Percentiles rank a stretch among this genome's conserved stretches.
These are phyloP conservation scores for Pseudonectria buxi DNA, from an alignment of 2,329 filamentous ascomycete species.

Conservation along the genomic window DNA sequence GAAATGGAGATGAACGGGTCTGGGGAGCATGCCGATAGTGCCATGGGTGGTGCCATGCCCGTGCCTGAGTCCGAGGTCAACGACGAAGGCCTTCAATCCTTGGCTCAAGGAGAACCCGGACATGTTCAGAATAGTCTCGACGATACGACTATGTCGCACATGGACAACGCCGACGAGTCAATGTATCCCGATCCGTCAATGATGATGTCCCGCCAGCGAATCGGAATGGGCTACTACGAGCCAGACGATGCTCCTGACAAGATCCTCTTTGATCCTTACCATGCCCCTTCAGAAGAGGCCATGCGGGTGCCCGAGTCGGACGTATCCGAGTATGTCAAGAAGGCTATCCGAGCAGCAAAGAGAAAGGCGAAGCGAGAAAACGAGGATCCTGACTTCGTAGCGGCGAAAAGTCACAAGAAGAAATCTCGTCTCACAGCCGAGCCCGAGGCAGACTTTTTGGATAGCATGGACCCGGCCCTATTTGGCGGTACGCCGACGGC, in stretches of 20 bases:
- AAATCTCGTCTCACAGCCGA: constrained; percentile 26
- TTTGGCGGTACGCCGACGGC: constrained; percentile 24
- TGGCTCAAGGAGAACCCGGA: constrained; percentile 6
- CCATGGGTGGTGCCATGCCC: constrained; percentile 14
- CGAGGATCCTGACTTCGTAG: constrained; percentile 48
- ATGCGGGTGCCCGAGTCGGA: constrained; percentile 38
- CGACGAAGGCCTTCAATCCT: constrained; percentile 5
- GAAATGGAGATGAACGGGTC: constrained; percentile 17
- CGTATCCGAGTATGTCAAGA: constrained; percentile 49
- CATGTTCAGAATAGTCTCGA: constrained; percentile 1
- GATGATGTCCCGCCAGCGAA: constrained; percentile 39
- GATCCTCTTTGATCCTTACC: constrained; percentile 54
- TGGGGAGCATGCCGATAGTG: constrained; percentile 27
- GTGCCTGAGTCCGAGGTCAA: constrained; percentile 4
- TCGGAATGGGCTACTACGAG: constrained; percentile 56
- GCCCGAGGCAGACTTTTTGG: constrained; percentile 28
- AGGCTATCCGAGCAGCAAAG: constrained; percentile 46
- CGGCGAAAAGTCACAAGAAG: constrained; percentile 37
- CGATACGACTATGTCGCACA: constrained; percentile 15
- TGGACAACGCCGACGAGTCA: constrained; percentile 24
- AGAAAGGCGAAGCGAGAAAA: constrained; percentile 46
- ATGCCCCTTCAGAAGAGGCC: constrained; percentile 41
- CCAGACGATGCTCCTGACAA: constrained; percentile 51
- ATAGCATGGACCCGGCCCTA: constrained; percentile 48
- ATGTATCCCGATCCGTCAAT: constrained; percentile 45